Evolutionary conservation across 2,329 filamentous ascomycete genomes (phyloP).

Genomic region (Fusarium cicatricum): DNA sequence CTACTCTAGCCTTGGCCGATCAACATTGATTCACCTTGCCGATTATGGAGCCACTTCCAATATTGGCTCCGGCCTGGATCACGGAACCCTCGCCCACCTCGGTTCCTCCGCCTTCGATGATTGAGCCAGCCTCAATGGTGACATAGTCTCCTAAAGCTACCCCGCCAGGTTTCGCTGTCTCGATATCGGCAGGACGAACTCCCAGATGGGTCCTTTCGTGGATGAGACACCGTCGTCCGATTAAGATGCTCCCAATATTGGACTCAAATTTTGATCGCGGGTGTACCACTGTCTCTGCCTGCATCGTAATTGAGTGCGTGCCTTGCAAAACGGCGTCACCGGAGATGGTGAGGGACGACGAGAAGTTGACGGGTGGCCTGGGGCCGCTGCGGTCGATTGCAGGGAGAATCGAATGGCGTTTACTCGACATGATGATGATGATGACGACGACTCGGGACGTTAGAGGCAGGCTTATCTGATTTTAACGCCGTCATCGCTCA

Average conservation of each 20-base stretch:
- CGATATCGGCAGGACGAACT: conserved; percentile 45
- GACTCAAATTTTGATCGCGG: conserved; percentile 84
- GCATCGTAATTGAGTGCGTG: conserved; percentile 79
- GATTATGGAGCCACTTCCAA: conserved; percentile 68
- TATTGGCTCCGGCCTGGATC: conserved; percentile 66
- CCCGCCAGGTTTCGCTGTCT: conserved; percentile 51
- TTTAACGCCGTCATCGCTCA: conserved; percentile 20
- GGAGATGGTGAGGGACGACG: conserved; percentile 67
- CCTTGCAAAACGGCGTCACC: conserved; percentile 72
- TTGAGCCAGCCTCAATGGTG: conserved; percentile 65
- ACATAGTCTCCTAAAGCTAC: conserved; percentile 68
- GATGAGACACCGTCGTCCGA: conserved; percentile 84
- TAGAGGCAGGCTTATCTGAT: conserved; percentile 7
- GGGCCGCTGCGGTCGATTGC: conserved; percentile 61
- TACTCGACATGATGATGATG: conserved; percentile 50
- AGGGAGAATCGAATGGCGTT: conserved; percentile 65
- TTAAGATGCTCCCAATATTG: conserved; percentile 77
- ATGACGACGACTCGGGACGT: conserved; percentile 8
- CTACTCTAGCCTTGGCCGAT: background rate
- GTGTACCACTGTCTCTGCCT: conserved; percentile 82
- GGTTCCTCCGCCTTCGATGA: conserved; percentile 69
- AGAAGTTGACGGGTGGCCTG: conserved; percentile 69
- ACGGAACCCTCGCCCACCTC: conserved; percentile 67
- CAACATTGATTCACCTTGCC: conserved; percentile 66
- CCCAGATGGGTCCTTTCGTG: conserved; percentile 73